phyloP scores from a whole-genome alignment of 306 rosid genomes.

The Benincasa hispida region DNA sequence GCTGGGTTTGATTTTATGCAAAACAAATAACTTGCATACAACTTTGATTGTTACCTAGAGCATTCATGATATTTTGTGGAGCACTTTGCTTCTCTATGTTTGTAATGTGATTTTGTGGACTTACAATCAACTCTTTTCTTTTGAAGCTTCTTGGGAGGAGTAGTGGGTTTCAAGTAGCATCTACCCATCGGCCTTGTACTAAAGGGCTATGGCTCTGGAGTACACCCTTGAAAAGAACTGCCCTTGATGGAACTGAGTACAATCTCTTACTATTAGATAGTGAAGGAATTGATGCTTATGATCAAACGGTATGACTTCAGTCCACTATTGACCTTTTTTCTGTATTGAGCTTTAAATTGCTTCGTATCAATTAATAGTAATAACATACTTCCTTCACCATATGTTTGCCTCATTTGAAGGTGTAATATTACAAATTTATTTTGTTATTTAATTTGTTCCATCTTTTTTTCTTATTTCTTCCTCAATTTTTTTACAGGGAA shows the following conservation, averaged over 20 bases:
- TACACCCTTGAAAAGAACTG: conserved; percentile 75
- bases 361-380: neutral
- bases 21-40: neutral
- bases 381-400: neutral
- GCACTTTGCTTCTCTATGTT: neutral
- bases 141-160: conserved; percentile 84
- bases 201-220: conserved; percentile 98
- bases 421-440: neutral
- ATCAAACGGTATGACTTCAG: conserved; percentile 64
- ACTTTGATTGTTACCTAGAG: neutral
- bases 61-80: neutral
- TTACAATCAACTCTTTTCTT: conserved; percentile 4
- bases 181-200: conserved; percentile 93
- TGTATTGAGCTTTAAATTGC: neutral
- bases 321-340: neutral
- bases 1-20: neutral
- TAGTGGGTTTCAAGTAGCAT: conserved; percentile 85
- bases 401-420: neutral
- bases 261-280: conserved; percentile 72
- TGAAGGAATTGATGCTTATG: conserved; percentile 95
- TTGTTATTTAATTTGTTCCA: neutral
- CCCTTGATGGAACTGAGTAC: conserved; percentile 89
- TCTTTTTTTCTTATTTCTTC: neutral
- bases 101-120: neutral
- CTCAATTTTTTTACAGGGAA: conserved; percentile 40